These are phyloP conservation scores for Nannizziopsis arthrosporioides DNA, from an alignment of 2,329 filamentous ascomycete species.

Conservation along the genomic window DNA sequence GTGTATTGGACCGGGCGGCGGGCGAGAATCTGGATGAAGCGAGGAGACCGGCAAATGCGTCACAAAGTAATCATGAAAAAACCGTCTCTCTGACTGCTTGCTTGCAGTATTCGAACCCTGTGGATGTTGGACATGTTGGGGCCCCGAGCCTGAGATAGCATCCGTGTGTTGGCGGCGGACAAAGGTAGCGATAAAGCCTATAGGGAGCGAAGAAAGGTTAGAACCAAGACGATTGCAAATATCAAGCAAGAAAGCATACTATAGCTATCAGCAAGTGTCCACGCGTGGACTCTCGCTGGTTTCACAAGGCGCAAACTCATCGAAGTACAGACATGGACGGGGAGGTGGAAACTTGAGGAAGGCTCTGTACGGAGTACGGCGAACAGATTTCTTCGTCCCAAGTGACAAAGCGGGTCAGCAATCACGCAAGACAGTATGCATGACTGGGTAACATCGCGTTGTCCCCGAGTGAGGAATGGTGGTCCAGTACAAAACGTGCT, in stretches of 20 bases:
- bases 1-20: slow-evolving; percentile 56
- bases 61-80: slow-evolving; percentile 94
- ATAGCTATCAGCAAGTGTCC: slow-evolving; percentile 30
- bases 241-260: slow-evolving; percentile 21
- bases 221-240: not conserved
- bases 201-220: slow-evolving; percentile 7
- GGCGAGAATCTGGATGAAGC: slow-evolving; percentile 71
- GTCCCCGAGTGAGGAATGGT: no score
- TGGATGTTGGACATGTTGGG: slow-evolving; percentile 11
- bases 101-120: not conserved
- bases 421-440: no score
- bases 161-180: slow-evolving; percentile 21
- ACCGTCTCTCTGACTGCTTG: slow-evolving; percentile 29
- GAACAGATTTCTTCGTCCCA: no score
- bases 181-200: slow-evolving; percentile 29
- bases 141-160: slow-evolving; percentile 4
- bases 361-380: not conserved
- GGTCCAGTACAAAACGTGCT: no score
- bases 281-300: slow-evolving; percentile 30
- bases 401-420: no score
- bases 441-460: no score
- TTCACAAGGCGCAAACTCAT: slow-evolving; percentile 31
- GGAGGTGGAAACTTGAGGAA: not conserved
- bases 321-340: slow-evolving; percentile 18
- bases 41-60: slow-evolving; percentile 90